Evolutionary conservation across 108 stramenopile genomes (phyloP), one percentile per base, ranked within the genome.

Genomic region (Bacterosira constricta): DNA sequence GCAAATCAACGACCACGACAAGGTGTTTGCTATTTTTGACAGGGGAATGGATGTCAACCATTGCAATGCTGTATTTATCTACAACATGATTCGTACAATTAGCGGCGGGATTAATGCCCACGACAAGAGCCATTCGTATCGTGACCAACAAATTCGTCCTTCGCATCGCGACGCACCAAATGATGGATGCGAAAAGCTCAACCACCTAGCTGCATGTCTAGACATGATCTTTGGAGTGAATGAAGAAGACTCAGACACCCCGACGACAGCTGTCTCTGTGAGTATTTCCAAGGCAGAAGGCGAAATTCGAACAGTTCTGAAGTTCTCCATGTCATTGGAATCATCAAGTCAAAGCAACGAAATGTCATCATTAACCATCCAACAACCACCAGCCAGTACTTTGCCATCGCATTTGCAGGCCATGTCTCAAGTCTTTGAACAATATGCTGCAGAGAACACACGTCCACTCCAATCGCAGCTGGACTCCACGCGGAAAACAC

Each of bases 21-120:
- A 57, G 54, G 77, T 35, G 0, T 78, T 46, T 36, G 41, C 46
- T 27, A 70, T 78, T 39, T 71, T 78, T 25, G 57, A 66, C 18
- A 46, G 31, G 27, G 77, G 77, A 3, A 69, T 78, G 50, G 31
- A 36, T 13, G 64, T 78, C 0, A 38, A 67, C 18, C 77, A 78
- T 49, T 78, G 77, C 32, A 78, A 78, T 66, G 77, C 36, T 2
- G 29, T 69, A 0, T 78, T 71, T 25, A 31, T 71, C 18, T 51
- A 38, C 21, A 63, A 78, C 6, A 59, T 66, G 64, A 66, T 78
- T 60, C 30, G 57, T n/a, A 38, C 59, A 52, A 77, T 77, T 37
- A 41, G 57, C 37, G 17, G n/a, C 47, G 52, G 54, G 18, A 77
- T 78, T 17, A 57, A 70, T 46, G 63, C 17, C 31, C 47, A 49